Base-by-base conservation (phyloP, 345 rosid genomes). In the Eutrema japonicum region DNA sequence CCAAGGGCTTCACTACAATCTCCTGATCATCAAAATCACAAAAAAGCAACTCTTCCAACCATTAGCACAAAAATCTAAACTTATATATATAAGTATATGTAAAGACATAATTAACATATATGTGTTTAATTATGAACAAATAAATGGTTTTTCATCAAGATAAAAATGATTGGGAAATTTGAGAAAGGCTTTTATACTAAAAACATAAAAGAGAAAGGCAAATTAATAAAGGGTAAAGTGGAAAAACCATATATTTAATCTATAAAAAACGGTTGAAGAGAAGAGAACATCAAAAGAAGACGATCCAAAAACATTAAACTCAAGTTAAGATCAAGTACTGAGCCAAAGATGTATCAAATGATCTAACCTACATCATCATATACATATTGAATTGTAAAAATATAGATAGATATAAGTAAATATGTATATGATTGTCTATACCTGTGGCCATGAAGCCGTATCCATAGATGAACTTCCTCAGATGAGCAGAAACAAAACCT, bases 361-460 rank as follows among this genome's bases (percentile, higher is more conserved):
- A 64, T 48, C 29, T 47, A 54, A 41, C 11, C 10, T 56, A 57
- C 29, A 68, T 69, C 64, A 64, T 42, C 42, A 64, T 18, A 65
- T 41, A 77, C 26, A 43, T 65, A 64, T 64, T 30, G 26, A 77
- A 6, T 10, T 14, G 47, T 36, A 45, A 14, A 7, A 49, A 5
- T 11, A 40, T 42, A 48, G 6, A 4, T 55, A n/a, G 5, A 55
- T 12, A 35, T 11, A 22, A 56, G 18, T 8, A 33, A 2, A 29
- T 59, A 41, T 47, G 8, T 14, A 66, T 42, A 59, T 72, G 43
- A 71, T 76, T 81, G 68, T 84, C 49, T 72, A 26, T 79, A 93
- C 98, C 98, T 91, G 97, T 83, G 97, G 93, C 97, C 97, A 93
- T 70, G 85, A 91, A 83, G 90, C 94, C 67, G 91, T 93, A 83